Evolutionary conservation across 23 red algal species (phyloP), one percentile per base, ranked within the genome.

Genomic region (Gracilariopsis chorda): DNA sequence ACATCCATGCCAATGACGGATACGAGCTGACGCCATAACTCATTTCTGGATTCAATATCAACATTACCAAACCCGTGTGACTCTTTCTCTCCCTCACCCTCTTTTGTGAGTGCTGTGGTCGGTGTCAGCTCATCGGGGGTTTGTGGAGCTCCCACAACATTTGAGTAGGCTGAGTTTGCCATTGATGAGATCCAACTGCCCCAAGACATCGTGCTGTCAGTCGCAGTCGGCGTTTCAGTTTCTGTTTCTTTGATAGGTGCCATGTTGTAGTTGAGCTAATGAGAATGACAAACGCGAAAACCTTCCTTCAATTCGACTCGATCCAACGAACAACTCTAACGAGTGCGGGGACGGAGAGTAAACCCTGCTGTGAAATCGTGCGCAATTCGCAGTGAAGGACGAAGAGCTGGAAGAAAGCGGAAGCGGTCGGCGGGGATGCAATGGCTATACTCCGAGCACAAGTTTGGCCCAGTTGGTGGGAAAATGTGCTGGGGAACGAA

Each of bases 1-100:
- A 96, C 88, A 47, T 96, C 82, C 58, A 84, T 84, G 16, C 94
- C 94, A 34, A 96, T 86, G 25, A 93, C 67, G 68, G 86, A 81
- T 1, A 64, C 72, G 21, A 96, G 78, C 69, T 96, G 94, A 25
- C 83, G 80, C 94, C 94, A 96, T 34, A 96, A 51, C 24, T 72
- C 87, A 57, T 90, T 75, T 39, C 89, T 81, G 24, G 88, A 91
- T 37, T 69, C 88, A 4, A 28, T 16, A 51, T 91, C 88, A 72
- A 80, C 88, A 63, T 91, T 91, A 20, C 88, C 65, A 49, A 80
- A 91, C 48, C 71, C 84, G 28, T 44, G 68, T 4, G 84, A 78
- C 32, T 61, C 32, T 36, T 64, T 69, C 4, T 36, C 33, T 19
- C 68, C 84, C n/a, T 77, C 67, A 27, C 49, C 34, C 46, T 77